Evolutionary conservation across 2,329 filamentous ascomycete genomes (phyloP).

Genomic region (Ceratocystis diversiconidia): DNA sequence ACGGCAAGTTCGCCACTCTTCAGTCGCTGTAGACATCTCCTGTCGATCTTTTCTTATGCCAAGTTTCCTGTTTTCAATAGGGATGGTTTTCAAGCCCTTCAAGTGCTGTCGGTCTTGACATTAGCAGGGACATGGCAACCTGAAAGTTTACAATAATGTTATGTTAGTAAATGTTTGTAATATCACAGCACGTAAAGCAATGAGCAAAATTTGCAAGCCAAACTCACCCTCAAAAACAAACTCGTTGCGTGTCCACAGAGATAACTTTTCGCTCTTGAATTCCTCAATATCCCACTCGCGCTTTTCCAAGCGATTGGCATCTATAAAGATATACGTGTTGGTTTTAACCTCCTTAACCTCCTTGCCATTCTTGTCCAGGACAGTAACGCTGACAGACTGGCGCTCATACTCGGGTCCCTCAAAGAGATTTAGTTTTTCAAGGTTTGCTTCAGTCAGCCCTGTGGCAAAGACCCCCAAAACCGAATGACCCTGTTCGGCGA

Average conservation of each 20-base stretch:
- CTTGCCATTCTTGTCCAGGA: slow-evolving; percentile 31
- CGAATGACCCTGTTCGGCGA: slow-evolving; percentile 37
- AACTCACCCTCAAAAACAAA: slow-evolving; percentile 21
- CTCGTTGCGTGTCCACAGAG: slow-evolving; percentile 33
- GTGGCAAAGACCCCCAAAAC: slow-evolving; percentile 66
- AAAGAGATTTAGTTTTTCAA: slow-evolving; percentile 63
- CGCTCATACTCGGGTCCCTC: slow-evolving; percentile 64
- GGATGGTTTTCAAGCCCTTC: background rate
- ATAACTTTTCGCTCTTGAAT: slow-evolving; percentile 62
- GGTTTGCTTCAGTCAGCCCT: slow-evolving; percentile 63
- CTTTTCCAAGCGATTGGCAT: slow-evolving; percentile 43
- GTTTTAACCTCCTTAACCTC: slow-evolving; percentile 36
- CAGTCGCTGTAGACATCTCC: background rate
- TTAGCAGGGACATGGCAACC: slow-evolving; percentile 6
- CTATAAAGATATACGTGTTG: slow-evolving; percentile 51
- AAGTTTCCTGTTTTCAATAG: background rate
- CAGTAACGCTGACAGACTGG: slow-evolving; percentile 38
- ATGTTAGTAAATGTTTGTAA: background rate
- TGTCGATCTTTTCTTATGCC: background rate
- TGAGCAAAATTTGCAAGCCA: slow-evolving; percentile 5
- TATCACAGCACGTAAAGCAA: background rate
- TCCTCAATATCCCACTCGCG: slow-evolving; percentile 78
- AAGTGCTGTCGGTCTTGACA: background rate
- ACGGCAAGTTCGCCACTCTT: background rate
- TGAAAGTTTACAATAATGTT: background rate